These are phyloP conservation scores for Saccharomycopsis synnaedendra DNA, from an alignment of 805 yeast genomes.

Conservation along the genomic window DNA sequence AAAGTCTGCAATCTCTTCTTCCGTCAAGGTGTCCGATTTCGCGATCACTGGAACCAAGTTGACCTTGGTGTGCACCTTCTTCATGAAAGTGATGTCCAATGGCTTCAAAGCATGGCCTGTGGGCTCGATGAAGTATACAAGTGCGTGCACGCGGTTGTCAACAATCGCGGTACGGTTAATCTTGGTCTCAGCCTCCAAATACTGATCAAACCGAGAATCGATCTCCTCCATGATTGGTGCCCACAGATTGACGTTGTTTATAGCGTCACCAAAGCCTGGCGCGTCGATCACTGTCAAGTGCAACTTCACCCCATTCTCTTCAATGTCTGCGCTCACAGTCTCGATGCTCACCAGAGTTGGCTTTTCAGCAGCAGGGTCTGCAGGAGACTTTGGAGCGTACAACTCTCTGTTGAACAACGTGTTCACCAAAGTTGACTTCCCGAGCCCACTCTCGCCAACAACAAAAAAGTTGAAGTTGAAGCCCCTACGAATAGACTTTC, in stretches of 20 bases:
- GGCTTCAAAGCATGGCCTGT: constrained; percentile 82
- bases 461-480: constrained; percentile 82
- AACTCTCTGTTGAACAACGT: constrained; percentile 71
- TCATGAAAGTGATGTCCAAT: constrained; percentile 81
- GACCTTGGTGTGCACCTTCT: constrained; percentile 78
- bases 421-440: constrained; percentile 85
- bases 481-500: constrained; percentile 83
- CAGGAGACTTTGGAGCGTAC: constrained; percentile 30
- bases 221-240: constrained; percentile 86
- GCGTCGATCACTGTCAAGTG: constrained; percentile 77
- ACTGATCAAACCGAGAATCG: constrained; percentile 74
- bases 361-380: constrained; percentile 29
- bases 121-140: constrained; percentile 83
- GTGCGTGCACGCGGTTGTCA: constrained; percentile 89
- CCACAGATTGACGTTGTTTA: constrained; percentile 76
- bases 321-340: constrained; percentile 59
- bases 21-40: constrained; percentile 86
- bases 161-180: constrained; percentile 57
- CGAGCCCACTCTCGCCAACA: constrained; percentile 87
- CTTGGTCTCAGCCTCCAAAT: constrained; percentile 81
- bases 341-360: constrained; percentile 43
- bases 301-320: constrained; percentile 87
- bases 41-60: constrained; percentile 92
- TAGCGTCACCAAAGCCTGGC: constrained; percentile 88
- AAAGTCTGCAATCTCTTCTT: constrained; percentile 68